phyloP scores from a whole-genome alignment of 495 filamentous ascomycete genomes.

The Pyrenula aspistea region DNA sequence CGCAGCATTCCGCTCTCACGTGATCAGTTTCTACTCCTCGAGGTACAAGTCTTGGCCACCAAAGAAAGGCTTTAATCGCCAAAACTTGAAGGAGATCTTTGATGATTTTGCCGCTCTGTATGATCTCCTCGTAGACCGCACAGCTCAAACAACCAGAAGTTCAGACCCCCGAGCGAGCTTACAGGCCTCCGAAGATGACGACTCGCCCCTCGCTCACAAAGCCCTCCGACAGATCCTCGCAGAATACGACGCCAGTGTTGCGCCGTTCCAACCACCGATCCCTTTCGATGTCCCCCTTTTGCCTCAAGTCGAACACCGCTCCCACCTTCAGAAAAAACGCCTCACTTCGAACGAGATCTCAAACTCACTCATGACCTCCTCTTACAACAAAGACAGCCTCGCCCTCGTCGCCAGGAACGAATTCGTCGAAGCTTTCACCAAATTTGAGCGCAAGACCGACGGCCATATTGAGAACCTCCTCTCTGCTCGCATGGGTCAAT shows the following conservation, averaged over 20 bases:
- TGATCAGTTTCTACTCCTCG: constrained; percentile 66
- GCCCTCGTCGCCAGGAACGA: constrained; percentile 32
- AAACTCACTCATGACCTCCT: constrained; percentile 54
- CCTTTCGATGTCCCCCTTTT: constrained; percentile 81
- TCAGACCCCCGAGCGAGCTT: constrained; percentile 14
- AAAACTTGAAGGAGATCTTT: constrained; percentile 72
- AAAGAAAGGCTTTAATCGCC: constrained; percentile 79
- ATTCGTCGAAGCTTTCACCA: constrained; percentile 70
- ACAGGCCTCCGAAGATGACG: constrained; percentile 24
- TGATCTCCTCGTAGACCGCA: constrained; percentile 75
- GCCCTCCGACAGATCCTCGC: constrained; percentile 61
- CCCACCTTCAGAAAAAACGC: constrained; percentile 46
- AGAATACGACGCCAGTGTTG: constrained; percentile 79
- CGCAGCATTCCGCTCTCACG: constrained; percentile 57
- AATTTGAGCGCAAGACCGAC: constrained; percentile 61
- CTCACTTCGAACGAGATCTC: constrained; percentile 65
- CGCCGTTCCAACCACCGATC: constrained; percentile 81
- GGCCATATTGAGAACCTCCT: constrained; percentile 59
- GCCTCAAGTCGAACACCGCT: constrained; percentile 53
- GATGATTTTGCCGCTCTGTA: constrained; percentile 78
- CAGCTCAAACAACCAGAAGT: constrained; percentile 36
- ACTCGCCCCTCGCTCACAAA: constrained; percentile 30
- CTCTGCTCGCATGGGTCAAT: constrained; percentile 73
- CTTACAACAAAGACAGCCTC: constrained; percentile 64
- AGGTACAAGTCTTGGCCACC: constrained; percentile 91